Base-by-base conservation (phyloP, 1,284 basidiomycete species). In the Singerocomus inundabilis region DNA sequence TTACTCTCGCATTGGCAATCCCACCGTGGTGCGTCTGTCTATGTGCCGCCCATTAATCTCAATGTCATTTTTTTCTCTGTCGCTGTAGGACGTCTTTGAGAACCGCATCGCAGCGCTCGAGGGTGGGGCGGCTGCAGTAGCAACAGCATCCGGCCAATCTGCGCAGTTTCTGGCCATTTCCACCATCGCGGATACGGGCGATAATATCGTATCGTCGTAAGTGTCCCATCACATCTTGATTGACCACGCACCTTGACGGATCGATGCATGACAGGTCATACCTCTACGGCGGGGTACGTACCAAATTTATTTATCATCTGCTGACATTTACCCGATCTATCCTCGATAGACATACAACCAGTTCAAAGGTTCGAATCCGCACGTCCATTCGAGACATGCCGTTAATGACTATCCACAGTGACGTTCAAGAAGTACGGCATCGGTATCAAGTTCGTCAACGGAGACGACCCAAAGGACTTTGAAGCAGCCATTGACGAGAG, bases 71-170 rank as follows among this genome's bases (percentile, higher is more conserved):
- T 8, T 21, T 21, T 21, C 6, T 2, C 34, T 13, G 26, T 46
- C 28, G 21, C 15, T 30, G 15, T 33, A 86, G 82, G 85, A 86
- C 57, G 87, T 93, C 6, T 92, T 95, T 57, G 91, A 95, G 70
- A 82, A 88, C 61, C 81, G 92, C 21, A 84, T 94, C 4, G 85
- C 91, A 2, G 87, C 88, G 0, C 78, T 94, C 29, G 91, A 94
- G 65, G 88, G 89, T 12, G 92, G 92, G 26, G 77, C 76, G 4
- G 91, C 86, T 0, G 91, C 91, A 12, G 79, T 94, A 2, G 91
- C 91, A 3, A 78, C 86, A 0, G 70, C 89, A 0, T 90, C 86
- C 48, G 92, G 91, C 2, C 88, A 91, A 62, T 76, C 88, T 0
- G 92, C 92, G 0, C 90, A 93, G 64, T 88, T 91, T 63, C 76